phyloP scores from a whole-genome alignment of 2,329 filamentous ascomycete genomes.

The Chlorencoelia australis region DNA sequence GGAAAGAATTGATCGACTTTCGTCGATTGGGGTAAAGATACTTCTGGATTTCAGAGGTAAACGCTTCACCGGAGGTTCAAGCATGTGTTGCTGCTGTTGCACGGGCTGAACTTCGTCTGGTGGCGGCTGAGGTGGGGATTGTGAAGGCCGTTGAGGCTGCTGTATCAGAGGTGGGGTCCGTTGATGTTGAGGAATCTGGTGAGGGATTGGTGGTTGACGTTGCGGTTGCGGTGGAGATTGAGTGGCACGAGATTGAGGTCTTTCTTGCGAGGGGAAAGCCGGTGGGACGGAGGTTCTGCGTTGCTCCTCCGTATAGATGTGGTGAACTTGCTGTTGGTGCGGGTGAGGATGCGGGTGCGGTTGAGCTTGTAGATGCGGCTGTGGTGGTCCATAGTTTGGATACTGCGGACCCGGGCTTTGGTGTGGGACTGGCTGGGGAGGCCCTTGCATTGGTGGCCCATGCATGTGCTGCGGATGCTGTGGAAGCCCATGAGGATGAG shows the following conservation, averaged over 20 bases:
- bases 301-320: neutral
- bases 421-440: conserved; percentile 26
- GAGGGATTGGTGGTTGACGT: conserved; percentile 28
- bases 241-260: too few species aligned
- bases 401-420: conserved; percentile 32
- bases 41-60: conserved; percentile 50
- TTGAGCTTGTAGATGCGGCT: conserved; percentile 20
- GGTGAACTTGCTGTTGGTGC: conserved; percentile 11
- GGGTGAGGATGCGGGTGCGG: conserved; percentile 19
- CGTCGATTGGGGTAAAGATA: conserved; percentile 96
- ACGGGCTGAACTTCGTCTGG: conserved; percentile 34
- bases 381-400: conserved; percentile 30
- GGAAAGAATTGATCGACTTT: conserved; percentile 77
- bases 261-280: neutral
- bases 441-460: conserved; percentile 7
- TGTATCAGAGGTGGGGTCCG: conserved; percentile 39
- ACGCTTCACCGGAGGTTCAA: conserved; percentile 39
- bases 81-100: conserved; percentile 40
- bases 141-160: conserved; percentile 31
- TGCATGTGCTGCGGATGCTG: conserved; percentile 27
- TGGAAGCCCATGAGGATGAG: conserved; percentile 30
- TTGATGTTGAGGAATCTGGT: conserved; percentile 33
- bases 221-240: conserved; percentile 16
- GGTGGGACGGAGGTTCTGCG: neutral
- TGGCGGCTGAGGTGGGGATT: conserved; percentile 32